Percentiles rank a stretch among this genome's conserved stretches.
phyloP scores from a whole-genome alignment of 306 rosid genomes.

The Oxytropis ochrocephala region DNA sequence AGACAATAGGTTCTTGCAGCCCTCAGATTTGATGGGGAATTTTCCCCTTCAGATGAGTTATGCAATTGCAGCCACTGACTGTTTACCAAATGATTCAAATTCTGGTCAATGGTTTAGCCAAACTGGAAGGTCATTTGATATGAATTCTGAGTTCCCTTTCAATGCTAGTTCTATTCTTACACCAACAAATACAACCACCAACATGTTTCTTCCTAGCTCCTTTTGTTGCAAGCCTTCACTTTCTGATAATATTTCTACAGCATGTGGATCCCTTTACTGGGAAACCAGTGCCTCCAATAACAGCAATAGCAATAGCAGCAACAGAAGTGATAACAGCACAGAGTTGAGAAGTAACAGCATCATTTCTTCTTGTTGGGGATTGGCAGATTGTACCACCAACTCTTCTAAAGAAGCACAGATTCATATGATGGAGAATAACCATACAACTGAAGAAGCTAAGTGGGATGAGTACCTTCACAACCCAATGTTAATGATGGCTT shows the following conservation, averaged over 20 bases:
- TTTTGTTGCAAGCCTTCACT: conserved; percentile 35
- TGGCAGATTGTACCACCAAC: conserved; percentile 21
- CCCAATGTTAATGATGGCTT: conserved; percentile 36
- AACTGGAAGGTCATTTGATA: conserved; percentile 29
- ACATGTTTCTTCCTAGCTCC: conserved; percentile 27
- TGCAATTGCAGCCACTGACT: conserved; percentile 19
- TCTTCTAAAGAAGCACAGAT: conserved; percentile 26
- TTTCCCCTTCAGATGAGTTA: conserved; percentile 39
- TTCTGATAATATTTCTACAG: conserved; percentile 17
- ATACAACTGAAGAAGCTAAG: conserved; percentile 31
- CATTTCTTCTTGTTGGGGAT: conserved; percentile 40
- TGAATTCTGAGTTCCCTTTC: conserved; percentile 38
- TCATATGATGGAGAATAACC: conserved; percentile 24
- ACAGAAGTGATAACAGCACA: conserved; percentile 22
- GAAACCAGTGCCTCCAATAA: conserved; percentile 22
- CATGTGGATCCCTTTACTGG: conserved; percentile 33
- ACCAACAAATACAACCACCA: conserved; percentile 22
- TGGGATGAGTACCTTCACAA: conserved; percentile 47
- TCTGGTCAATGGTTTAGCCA: conserved; percentile 37
- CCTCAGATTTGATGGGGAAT: conserved; percentile 33
- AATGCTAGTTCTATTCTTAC: conserved; percentile 21
- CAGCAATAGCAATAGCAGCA: conserved; percentile 29
- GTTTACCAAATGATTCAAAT: conserved; percentile 27
- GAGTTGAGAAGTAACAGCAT: conserved; percentile 22
- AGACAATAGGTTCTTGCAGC: conserved; percentile 30